phyloP scores from a whole-genome alignment of 1,284 basidiomycete genomes.

The Kwoniella shivajii region DNA sequence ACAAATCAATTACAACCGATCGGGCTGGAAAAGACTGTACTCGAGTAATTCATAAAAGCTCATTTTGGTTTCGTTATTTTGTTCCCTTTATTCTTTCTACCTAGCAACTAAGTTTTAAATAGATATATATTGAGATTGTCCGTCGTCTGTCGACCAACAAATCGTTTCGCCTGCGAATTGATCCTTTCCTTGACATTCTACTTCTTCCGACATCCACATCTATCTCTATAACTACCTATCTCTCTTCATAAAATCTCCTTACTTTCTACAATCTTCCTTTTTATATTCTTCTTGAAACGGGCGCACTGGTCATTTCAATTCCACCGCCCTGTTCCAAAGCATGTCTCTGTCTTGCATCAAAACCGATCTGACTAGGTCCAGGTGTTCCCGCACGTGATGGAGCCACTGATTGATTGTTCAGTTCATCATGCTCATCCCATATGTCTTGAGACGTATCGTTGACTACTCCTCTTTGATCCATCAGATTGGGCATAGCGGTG shows the following conservation, averaged over 20 bases:
- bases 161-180: no score
- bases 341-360: slow-evolving; percentile 2
- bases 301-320: slow-evolving; percentile 10
- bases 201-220: no score
- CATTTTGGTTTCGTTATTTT: no score
- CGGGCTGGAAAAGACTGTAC: no score
- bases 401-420: slow-evolving; percentile 16
- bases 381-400: slow-evolving; percentile 38
- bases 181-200: no score
- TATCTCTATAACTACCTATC: no score
- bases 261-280: neutral
- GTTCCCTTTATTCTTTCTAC: no score
- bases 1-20: no score
- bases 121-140: no score
- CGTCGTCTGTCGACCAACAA: no score
- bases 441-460: slow-evolving; percentile 49
- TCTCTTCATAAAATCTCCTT: neutral
- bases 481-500: slow-evolving; percentile 35
- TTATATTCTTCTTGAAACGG: slow-evolving; percentile 1
- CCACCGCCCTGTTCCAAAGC: neutral
- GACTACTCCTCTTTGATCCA: slow-evolving; percentile 41
- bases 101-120: no score
- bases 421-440: slow-evolving; percentile 39
- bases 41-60: no score
- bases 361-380: slow-evolving; percentile 11